Evolutionary conservation across 208 protist species (phyloP), one percentile per base, ranked within the genome.

Genomic region (Trypanosoma theileri): DNA sequence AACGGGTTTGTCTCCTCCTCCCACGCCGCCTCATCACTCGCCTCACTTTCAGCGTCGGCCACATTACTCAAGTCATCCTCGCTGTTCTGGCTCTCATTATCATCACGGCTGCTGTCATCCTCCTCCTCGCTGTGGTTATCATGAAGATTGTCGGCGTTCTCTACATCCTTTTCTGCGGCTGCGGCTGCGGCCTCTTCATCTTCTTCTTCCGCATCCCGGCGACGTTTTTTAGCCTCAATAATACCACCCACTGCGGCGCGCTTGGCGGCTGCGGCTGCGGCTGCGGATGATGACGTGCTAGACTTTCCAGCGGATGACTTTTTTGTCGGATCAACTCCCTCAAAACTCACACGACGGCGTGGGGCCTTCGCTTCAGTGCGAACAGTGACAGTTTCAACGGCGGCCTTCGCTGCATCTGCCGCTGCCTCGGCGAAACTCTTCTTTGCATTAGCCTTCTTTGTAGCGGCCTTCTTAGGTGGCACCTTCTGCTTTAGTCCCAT

Each of bases 161-260:
- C 72, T 28, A 80, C 75, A 40, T 73, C 75, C 14, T 80, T 74
- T 31, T 82, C 62, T n/a, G 1, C 46, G 1, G 57, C 61, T 35
- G 71, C 69, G 16, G 67, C 72, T 13, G 63, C 42, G 10, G 77
- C 73, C 19, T 69, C 61, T 54, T 54, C 59, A 16, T 75, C 59
- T 21, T 65, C 65, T 28, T 66, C 57, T 0, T 73, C 71, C 14
- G 69, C 42, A 44, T 77, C 68, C 58, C 77, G 66, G 56, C 9
- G 22, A 31, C 69, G 42, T 58, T 73, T 66, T 54, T 65, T 73
- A 48, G 82, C 71, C 45, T 75, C 74, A 44, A 86, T 79, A 19
- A 88, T 81, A 31, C 81, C 82, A 35, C 84, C 72, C n/a, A 64
- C 51, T 28, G 66, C 64, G 1, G 42, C 66, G 19, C 56, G 61